Conservation (phyloP, 2,329 filamentous ascomycete genomes). For the Geoglossum cookeanum region DNA sequence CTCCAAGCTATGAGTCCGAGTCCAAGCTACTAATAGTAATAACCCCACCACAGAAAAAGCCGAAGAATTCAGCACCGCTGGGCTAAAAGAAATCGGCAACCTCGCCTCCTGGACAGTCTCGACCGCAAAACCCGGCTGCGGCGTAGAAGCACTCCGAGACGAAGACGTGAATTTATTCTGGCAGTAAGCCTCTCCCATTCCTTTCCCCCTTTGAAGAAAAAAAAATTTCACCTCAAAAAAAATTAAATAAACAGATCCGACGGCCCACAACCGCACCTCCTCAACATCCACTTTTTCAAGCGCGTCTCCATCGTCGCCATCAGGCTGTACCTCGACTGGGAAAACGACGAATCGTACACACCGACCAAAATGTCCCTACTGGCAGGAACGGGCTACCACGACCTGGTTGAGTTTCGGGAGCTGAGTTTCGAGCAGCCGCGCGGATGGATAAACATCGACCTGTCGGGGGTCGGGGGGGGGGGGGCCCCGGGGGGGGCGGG, state of each 20-base stretch:
- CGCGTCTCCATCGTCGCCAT: constrained; percentile 60
- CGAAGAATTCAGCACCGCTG: constrained; percentile 18
- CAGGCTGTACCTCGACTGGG: constrained; percentile 77
- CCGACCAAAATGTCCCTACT: constrained; percentile 81
- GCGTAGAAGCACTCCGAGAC: constrained; percentile 54
- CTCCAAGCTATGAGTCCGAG: no score
- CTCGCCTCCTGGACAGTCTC: constrained; percentile 69
- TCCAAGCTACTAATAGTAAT: neutral
- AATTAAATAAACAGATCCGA: constrained; percentile 47
- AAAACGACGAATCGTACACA: constrained; percentile 87
- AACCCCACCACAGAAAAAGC: constrained; percentile 1
- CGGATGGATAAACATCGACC: constrained; percentile 79
- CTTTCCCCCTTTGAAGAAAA: neutral
- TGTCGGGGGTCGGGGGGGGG: constrained; percentile 41
- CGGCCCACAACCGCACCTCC: constrained; percentile 62
- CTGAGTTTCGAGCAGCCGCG: constrained; percentile 61
- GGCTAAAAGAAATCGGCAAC: constrained; percentile 69
- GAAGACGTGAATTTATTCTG: constrained; percentile 58
- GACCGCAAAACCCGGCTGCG: constrained; percentile 62
- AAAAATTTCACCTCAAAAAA: no score
- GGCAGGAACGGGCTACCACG: constrained; percentile 79
- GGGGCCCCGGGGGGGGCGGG: constrained; percentile 24
- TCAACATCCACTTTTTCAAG: constrained; percentile 75
- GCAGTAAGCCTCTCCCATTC: constrained; percentile 38
- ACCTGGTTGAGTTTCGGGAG: constrained; percentile 70